Evolutionary conservation across 306 rosid genomes (phyloP).

Genomic region (Vicia faba): DNA sequence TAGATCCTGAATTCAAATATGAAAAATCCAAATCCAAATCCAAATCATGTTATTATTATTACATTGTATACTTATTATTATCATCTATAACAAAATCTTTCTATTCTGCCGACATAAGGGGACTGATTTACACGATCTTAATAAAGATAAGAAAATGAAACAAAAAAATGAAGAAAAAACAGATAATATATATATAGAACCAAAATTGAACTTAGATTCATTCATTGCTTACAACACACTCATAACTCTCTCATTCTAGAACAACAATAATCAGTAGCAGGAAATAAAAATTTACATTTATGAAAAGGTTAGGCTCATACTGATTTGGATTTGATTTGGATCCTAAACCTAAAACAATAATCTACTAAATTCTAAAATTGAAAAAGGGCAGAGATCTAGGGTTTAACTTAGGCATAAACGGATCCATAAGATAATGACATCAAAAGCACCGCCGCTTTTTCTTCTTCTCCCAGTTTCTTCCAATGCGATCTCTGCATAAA

Average conservation of each 20-base stretch:
- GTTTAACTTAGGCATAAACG: slow-evolving; percentile 58
- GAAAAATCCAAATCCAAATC: not conserved
- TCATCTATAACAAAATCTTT: not conserved
- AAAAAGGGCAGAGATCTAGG: not conserved
- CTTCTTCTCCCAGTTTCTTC: slow-evolving; percentile 83
- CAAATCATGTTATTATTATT: too few relatives aligned
- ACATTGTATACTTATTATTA: too few relatives aligned
- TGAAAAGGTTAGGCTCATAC: slow-evolving; percentile 22
- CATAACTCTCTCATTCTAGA: slow-evolving; percentile 13
- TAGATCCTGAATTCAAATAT: not conserved
- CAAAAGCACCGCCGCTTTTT: slow-evolving; percentile 85
- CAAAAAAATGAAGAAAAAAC: not conserved
- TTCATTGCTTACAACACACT: slow-evolving; percentile 55
- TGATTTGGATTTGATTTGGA: not conserved
- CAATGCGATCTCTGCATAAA: slow-evolving; percentile 77
- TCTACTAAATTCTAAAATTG: slow-evolving; percentile 11
- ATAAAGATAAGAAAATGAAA: not conserved
- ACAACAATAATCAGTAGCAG: slow-evolving; percentile 27
- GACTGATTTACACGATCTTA: too few relatives aligned
- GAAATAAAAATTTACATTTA: slow-evolving; percentile 48
- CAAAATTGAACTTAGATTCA: slow-evolving; percentile 52
- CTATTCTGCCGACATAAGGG: not conserved
- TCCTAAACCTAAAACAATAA: slow-evolving; percentile 25
- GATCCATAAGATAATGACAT: slow-evolving; percentile 96
- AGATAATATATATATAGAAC: slow-evolving; percentile 6